Evolutionary conservation across 257 asterid genomes (phyloP).

Genomic region (Rehmannia glutinosa): DNA sequence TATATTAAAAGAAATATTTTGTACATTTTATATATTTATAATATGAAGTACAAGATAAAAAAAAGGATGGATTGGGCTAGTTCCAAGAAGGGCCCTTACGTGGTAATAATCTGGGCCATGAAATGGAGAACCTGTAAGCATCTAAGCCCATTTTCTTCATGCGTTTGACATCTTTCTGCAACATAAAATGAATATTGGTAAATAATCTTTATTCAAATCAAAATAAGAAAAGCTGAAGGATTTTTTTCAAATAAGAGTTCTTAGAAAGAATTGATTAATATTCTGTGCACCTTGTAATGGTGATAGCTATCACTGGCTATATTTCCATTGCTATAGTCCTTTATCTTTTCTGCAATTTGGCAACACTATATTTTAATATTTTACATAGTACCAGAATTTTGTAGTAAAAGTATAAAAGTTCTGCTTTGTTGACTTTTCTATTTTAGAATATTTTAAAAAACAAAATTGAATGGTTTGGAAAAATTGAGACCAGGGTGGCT

Average conservation of each 20-base stretch:
- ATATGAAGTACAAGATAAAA: too few species aligned
- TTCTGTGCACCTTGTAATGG: constrained; percentile 12
- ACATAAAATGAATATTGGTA: neutral
- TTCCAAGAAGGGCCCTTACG: too few species aligned
- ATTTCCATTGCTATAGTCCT: constrained; percentile 22
- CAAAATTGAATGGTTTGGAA: too few species aligned
- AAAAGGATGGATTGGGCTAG: too few species aligned
- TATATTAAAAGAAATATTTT: too few species aligned
- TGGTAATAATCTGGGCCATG: constrained; percentile 34
- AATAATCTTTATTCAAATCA: too few species aligned
- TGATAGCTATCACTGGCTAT: constrained; percentile 28
- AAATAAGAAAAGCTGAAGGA: neutral
- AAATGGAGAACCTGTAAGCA: constrained; percentile 31
- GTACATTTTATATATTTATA: too few species aligned
- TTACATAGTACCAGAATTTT: too few species aligned
- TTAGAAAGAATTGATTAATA: neutral
- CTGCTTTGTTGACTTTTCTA: neutral
- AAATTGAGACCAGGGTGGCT: constrained; percentile 19
- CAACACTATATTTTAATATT: neutral
- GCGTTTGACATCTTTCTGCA: constrained; percentile 26
- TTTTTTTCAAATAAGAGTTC: neutral
- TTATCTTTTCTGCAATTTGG: constrained; percentile 17
- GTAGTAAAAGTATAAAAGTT: too few species aligned
- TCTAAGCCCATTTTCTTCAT: constrained; percentile 25
- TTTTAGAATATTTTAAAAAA: too few species aligned